Evolutionary conservation across 371 early-diverging fungal species (phyloP), one percentile per base, ranked within the genome.

Genomic region (Apophysomyces ossiformis): DNA sequence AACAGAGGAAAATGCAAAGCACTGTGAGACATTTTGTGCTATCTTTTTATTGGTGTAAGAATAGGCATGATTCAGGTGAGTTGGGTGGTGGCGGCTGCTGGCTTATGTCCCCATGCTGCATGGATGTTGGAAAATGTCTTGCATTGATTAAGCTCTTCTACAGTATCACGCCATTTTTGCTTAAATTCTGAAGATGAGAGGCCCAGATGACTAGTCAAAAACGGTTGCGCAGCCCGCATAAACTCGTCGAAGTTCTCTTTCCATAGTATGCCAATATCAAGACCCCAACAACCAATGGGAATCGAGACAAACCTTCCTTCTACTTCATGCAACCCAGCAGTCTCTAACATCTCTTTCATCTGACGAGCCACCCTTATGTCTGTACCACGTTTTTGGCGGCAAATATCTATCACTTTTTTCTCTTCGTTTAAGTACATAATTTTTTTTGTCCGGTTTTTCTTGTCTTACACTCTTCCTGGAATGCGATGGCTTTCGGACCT

Each of bases 251-350:
- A 32, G 36, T 77, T 77, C 36, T 74, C 66, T 35, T 72, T 70
- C 78, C 78, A 77, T 11, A 77, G 44, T 5, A 61, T 36, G 12
- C 76, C 76, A 36, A 76, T 62, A 61, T 76, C 76, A 37, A 70
- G 56, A 15, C 76, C 76, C 76, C 76, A 76, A 21, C 68, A 62
- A 37, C 76, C 76, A 16, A 70, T 26, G n/a, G 76, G 76, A 11
- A 76, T 61, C 8, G 73, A 76, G 0, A 76, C 67, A 11, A 63
- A 64, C 36, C 56, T 59, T 16, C 56, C 35, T 7, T 56, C 38
- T 11, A 76, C 65, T 15, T 73, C 71, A 36, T 47, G 43, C 62
- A 73, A 57, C 8, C 73, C 73, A 1, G 57, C 44, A 0, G 59
- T 57, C 21, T 63, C 39, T 35, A 76, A 46, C 13, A 68, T n/a